phyloP scores from a whole-genome alignment of 2,329 filamentous ascomycete genomes.

The Aspergillus tubingensis region DNA sequence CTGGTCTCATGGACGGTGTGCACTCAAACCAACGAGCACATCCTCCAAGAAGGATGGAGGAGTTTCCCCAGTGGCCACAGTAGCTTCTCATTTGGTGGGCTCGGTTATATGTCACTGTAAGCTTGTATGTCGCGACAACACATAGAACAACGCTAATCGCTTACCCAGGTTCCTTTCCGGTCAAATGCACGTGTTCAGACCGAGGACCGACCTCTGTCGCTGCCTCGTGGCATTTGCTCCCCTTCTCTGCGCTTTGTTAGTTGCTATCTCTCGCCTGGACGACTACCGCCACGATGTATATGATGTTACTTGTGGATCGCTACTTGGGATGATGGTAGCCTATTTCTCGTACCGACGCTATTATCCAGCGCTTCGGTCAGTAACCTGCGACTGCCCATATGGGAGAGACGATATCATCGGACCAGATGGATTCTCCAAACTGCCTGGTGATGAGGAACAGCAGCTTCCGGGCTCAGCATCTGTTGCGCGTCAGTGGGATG shows the following conservation, averaged over 20 bases:
- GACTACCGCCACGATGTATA: conserved; percentile 67
- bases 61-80: conserved; percentile 66
- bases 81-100: conserved; percentile 61
- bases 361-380: conserved; percentile 56
- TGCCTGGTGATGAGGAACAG: conserved; percentile 38
- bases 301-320: conserved; percentile 59
- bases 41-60: conserved; percentile 65
- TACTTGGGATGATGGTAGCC: conserved; percentile 57
- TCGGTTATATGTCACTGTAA: conserved; percentile 59
- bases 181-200: conserved; percentile 61
- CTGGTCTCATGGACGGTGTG: conserved; percentile 54
- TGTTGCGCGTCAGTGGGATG: conserved; percentile 15
- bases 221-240: conserved; percentile 59
- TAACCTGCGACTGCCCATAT: conserved; percentile 56
- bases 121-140: conserved; percentile 15
- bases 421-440: conserved; percentile 32
- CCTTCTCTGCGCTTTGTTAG: conserved; percentile 58
- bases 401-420: conserved; percentile 28
- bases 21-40: conserved; percentile 54
- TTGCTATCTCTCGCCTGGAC: conserved; percentile 63
- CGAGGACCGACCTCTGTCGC: conserved; percentile 58
- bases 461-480: conserved; percentile 22
- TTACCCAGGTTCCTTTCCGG: conserved; percentile 47
- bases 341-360: conserved; percentile 63
- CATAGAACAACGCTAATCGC: background rate